These are phyloP conservation scores for Aspergillus sp. DNA, from an alignment of 2,329 filamentous ascomycete genomes.

Conservation along the genomic window DNA sequence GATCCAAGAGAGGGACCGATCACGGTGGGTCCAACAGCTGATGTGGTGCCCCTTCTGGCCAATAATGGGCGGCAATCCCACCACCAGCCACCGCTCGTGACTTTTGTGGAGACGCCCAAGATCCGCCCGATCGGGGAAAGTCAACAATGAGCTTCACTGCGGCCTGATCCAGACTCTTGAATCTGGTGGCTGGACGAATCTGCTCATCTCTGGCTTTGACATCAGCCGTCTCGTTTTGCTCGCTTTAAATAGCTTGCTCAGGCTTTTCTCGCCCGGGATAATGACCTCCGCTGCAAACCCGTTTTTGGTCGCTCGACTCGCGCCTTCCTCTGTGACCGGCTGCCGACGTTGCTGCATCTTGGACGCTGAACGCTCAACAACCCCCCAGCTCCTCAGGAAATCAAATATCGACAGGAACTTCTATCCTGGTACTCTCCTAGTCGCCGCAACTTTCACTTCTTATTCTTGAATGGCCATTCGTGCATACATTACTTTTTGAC, in stretches of 20 bases:
- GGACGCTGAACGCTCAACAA: not conserved
- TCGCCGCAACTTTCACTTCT: not conserved
- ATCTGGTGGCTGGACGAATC: slow-evolving; percentile 20
- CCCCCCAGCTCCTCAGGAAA: not conserved
- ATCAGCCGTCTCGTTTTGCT: not conserved
- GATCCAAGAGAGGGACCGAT: not conserved
- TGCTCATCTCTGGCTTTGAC: not conserved
- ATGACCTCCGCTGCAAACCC: not conserved
- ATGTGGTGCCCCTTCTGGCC: not conserved
- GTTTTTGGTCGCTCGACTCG: not conserved
- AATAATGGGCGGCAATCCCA: not conserved
- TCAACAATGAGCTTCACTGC: slow-evolving; percentile 1
- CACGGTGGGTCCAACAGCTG: not conserved
- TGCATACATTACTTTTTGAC: not conserved
- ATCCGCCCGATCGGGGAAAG: slow-evolving; percentile 5
- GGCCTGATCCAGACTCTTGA: not conserved
- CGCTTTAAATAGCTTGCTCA: slow-evolving; percentile 9
- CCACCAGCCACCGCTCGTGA: slow-evolving; percentile 7
- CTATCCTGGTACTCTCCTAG: not conserved
- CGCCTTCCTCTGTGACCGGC: slow-evolving; percentile 4
- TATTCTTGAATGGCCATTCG: not conserved
- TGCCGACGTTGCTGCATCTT: not conserved
- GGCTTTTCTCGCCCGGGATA: not conserved
- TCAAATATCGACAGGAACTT: not conserved
- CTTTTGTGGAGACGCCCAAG: slow-evolving; percentile 5